Base-by-base conservation (phyloP, 2,329 filamentous ascomycete genomes). In the Alternaria panax region DNA sequence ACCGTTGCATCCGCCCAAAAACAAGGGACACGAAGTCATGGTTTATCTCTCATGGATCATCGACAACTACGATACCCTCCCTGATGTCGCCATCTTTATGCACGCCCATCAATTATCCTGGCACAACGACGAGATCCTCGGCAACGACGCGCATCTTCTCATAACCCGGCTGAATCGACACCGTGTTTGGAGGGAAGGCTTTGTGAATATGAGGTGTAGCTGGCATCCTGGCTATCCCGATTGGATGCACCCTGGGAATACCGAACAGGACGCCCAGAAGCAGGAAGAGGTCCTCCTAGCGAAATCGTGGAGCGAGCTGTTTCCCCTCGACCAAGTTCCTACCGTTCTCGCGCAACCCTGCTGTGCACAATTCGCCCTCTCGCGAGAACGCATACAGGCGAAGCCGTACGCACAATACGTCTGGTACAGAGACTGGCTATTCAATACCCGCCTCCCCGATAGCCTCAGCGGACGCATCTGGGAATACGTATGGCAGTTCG, bases 401-500 rank as follows among this genome's bases (percentile, higher is more conserved):
- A 82, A 85, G 32, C 85, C 85, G 1, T 79, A 81, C 51, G 79
- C 81, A 24, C 81, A 83, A 45, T 89, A 85, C 68, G 77, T 86
- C 20, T 84, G 81, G 68, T 85, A 87, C 66, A 82, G 87, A 25
- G 84, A 88, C 66, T 89, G 87, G 87, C 75, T 89, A 2, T 77
- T 88, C 27, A 80, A 80, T n/a, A 88, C 86, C 0, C 78, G 83
- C 20, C 70, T 88, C 28, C 79, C 76, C 22, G 86, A 88, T 67
- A 82, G 81, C 41, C 78, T 88, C 20, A 84, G 83, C 12, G 87
- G 87, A 3, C 81, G 87, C 3, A 80, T 88, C 16, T 88, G 86
- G 79, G 87, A 89, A 71, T 88, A 89, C 68, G 75, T 88, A 1
- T 89, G 87, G 87, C 86, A 88, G 59, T 86, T 83, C 59, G 80